These are phyloP conservation scores for Wickerhamomyces canadensis DNA, from an alignment of 805 yeast genomes.

Conservation along the genomic window DNA sequence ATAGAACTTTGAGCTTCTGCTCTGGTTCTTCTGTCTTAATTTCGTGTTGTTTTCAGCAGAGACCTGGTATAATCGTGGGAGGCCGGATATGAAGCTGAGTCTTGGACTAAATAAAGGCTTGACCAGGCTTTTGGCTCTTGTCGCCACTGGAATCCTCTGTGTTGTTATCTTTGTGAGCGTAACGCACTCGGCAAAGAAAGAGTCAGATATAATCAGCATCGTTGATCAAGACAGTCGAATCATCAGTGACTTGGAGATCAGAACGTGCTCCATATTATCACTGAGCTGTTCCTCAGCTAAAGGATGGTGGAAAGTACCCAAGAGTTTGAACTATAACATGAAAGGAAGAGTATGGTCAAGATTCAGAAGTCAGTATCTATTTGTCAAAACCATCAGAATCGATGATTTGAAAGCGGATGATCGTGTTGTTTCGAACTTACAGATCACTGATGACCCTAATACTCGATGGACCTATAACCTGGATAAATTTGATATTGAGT, in stretches of 20 bases:
- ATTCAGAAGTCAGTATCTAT: slow-evolving; percentile 11
- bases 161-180: neutral
- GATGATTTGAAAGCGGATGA: slow-evolving; percentile 1
- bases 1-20: no score
- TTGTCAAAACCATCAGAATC: slow-evolving; percentile 6
- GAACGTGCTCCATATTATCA: slow-evolving; percentile 4
- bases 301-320: slow-evolving; percentile 11
- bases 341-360: slow-evolving; percentile 6
- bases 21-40: no score
- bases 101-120: neutral
- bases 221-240: neutral
- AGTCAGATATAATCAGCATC: neutral
- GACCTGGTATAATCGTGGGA: no score
- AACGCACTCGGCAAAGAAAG: no score
- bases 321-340: slow-evolving; percentile 8
- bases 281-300: slow-evolving; percentile 4
- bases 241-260: slow-evolving; percentile 3
- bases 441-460: slow-evolving; percentile 1
- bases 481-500: slow-evolving; percentile 27
- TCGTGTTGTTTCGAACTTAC: slow-evolving; percentile 1
- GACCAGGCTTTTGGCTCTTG: neutral
- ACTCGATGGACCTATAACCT: slow-evolving; percentile 45
- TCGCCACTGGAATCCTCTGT: no score
- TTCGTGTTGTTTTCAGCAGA: no score
- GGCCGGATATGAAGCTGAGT: no score